Evolutionary conservation across 2,329 filamentous ascomycete genomes (phyloP).

Genomic region (Talaromyces sp.): DNA sequence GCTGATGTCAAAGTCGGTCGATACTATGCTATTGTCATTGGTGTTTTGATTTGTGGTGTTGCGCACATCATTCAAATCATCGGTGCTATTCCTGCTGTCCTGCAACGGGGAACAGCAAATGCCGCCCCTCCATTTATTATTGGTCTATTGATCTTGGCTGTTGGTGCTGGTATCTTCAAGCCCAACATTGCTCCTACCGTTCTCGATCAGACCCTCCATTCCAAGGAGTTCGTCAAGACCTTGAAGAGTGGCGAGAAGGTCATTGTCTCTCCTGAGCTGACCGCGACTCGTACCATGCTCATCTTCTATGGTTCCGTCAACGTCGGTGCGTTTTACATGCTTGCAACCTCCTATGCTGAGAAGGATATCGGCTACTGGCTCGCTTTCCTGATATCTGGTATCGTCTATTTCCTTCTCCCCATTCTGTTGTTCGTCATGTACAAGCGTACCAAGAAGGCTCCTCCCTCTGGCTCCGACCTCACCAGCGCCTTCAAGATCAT

Average conservation of each 20-base stretch:
- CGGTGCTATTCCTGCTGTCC: constrained; percentile 42
- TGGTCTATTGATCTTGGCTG: constrained; percentile 39
- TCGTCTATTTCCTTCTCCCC: constrained; percentile 40
- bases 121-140: constrained; percentile 42
- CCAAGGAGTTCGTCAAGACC: constrained; percentile 57
- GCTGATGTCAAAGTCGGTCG: constrained; percentile 70
- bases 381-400: constrained; percentile 31
- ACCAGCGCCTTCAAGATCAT: constrained; percentile 36
- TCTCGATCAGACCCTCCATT: constrained; percentile 66
- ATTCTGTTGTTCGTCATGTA: constrained; percentile 35
- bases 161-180: constrained; percentile 54
- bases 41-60: constrained; percentile 49
- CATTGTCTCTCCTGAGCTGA: constrained; percentile 68
- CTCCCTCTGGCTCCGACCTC: constrained; percentile 37
- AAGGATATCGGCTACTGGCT: constrained; percentile 63
- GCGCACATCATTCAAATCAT: constrained; percentile 65
- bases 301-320: constrained; percentile 75
- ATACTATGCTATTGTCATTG: constrained; percentile 68
- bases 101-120: constrained; percentile 33
- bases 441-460: constrained; percentile 33
- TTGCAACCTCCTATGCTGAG: constrained; percentile 71
- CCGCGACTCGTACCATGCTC: constrained; percentile 64
- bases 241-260: constrained; percentile 61
- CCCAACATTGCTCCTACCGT: constrained; percentile 72
- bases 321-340: constrained; percentile 60